These are phyloP conservation scores for Podaxis sp. DNA, from an alignment of 768 basidiomycete genomes.

Conservation along the genomic window DNA sequence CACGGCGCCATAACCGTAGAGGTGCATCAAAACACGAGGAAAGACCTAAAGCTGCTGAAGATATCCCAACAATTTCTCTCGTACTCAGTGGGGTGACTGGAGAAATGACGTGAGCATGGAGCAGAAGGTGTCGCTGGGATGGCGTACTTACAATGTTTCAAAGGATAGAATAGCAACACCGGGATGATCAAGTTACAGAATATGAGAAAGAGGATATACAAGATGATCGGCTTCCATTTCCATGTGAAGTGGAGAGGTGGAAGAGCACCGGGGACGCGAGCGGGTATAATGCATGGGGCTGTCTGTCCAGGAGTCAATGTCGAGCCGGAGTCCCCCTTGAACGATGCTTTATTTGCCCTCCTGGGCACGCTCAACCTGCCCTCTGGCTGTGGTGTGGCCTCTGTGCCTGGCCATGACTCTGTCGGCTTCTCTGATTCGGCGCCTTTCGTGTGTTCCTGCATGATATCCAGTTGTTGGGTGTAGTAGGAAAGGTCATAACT, in stretches of 20 bases:
- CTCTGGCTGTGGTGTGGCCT: no score
- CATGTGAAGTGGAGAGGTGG: slow-evolving; percentile 18
- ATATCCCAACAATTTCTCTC: slow-evolving; percentile 24
- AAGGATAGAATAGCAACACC: slow-evolving; percentile 23
- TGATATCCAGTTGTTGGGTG: no score
- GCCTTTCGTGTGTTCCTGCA: no score
- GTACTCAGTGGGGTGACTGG: slow-evolving; percentile 20
- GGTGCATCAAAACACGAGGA: slow-evolving; percentile 29
- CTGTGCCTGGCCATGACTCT: no score
- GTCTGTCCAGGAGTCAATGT: neutral
- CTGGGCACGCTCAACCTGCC: no score
- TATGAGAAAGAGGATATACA: slow-evolving; percentile 23
- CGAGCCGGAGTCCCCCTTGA: neutral
- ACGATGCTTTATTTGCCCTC: neutral
- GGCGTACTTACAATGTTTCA: slow-evolving; percentile 18
- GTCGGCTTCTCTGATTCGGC: no score
- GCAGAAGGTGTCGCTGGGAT: neutral
- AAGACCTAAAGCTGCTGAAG: slow-evolving; percentile 24
- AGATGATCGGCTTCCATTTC: slow-evolving; percentile 15
- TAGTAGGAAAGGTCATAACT: no score
- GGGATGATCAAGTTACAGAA: slow-evolving; percentile 26
- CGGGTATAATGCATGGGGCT: neutral
- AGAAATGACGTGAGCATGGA: neutral
- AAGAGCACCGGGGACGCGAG: neutral
- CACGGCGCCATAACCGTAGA: slow-evolving; percentile 24